Base-by-base conservation (phyloP, 2,329 filamentous ascomycete genomes). In the Tympanopsis confertula region DNA sequence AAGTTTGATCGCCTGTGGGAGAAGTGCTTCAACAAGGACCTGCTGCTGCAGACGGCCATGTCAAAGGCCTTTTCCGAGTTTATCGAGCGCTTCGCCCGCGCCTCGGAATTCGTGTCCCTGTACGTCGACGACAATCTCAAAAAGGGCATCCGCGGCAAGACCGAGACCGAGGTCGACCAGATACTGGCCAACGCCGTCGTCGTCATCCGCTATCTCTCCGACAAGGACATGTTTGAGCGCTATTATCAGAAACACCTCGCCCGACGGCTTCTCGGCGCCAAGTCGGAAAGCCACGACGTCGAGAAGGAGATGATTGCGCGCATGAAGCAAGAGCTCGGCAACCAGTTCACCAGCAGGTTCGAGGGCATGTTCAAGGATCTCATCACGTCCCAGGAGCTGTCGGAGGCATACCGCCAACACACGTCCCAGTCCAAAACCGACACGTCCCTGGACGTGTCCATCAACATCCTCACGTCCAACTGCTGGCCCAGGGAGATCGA, bases 341-440 rank as follows among this genome's bases (percentile, higher is more conserved):
- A 93, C 55, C 81, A 87, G 47, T 96, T 96, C 55, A 96, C 91
- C 0, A 68, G 77, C 51, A 94, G 93, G 55, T 76, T 98, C 33
- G 91, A 98, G 54, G 84, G 87, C 45, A 96, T 98, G 87, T 95
- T 98, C 66, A 88, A 87, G 59, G 91, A 98, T 52, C 88, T 96
- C 74, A 77, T 81, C 13, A 78, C 88, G 12, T 95, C 88, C 0
- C 78, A 82, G 39, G 89, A 94, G 45, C 70, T 95, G 19, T 86
- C 84, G 0, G 62, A 76, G 12, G 77, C 73, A 39, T 96, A 93
- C 62, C 82, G 80, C 45, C 70, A 73, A 13, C 75, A 89, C 44
- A 76, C 76, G 35, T 13, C 69, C 62, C n/a, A 69, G 71, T 17
- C 32, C 37, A 59, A 61, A 2, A 68, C 78, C 41, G 63, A 68